Evolutionary conservation across 352 stramenopile species (phyloP).

Genomic region (Pythium sukuiense): DNA sequence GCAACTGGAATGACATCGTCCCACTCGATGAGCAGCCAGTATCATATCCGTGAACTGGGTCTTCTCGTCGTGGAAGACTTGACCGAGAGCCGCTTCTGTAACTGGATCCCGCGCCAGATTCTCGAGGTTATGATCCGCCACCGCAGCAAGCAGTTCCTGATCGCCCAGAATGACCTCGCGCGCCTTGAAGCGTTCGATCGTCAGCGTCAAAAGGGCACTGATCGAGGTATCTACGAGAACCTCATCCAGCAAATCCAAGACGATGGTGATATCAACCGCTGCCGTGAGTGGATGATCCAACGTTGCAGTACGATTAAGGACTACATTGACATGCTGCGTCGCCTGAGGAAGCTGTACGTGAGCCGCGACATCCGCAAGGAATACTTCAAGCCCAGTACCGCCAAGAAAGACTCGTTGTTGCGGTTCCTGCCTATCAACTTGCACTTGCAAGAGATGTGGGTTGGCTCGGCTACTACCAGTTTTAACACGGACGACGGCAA

Average conservation of each 20-base stretch:
- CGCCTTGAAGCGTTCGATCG: constrained; percentile 77
- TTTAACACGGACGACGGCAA: constrained; percentile 31
- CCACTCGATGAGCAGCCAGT: constrained; percentile 81
- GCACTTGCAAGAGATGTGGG: constrained; percentile 87
- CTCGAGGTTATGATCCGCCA: constrained; percentile 79
- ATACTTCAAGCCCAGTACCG: constrained; percentile 86
- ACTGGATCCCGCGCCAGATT: constrained; percentile 80
- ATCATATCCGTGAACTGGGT: constrained; percentile 82
- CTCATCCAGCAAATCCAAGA: constrained; percentile 89
- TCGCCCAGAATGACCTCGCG: constrained; percentile 74
- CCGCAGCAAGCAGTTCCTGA: constrained; percentile 71
- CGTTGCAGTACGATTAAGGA: constrained; percentile 63
- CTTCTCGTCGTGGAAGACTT: constrained; percentile 83
- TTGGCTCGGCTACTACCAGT: constrained; percentile 43
- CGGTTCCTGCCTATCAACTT: constrained; percentile 86
- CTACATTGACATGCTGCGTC: constrained; percentile 68
- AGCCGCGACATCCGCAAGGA: constrained; percentile 68
- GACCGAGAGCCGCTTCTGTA: constrained; percentile 82
- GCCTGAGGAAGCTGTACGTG: constrained; percentile 65
- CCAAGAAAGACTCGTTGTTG: constrained; percentile 81
- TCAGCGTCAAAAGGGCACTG: constrained; percentile 74
- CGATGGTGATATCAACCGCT: constrained; percentile 79
- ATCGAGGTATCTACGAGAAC: constrained; percentile 87
- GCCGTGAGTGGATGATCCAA: constrained; percentile 84
- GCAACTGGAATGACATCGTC: constrained; percentile 48